These are phyloP conservation scores for Coniochaeta sp. DNA, from an alignment of 2,329 filamentous ascomycete species.

Conservation along the genomic window DNA sequence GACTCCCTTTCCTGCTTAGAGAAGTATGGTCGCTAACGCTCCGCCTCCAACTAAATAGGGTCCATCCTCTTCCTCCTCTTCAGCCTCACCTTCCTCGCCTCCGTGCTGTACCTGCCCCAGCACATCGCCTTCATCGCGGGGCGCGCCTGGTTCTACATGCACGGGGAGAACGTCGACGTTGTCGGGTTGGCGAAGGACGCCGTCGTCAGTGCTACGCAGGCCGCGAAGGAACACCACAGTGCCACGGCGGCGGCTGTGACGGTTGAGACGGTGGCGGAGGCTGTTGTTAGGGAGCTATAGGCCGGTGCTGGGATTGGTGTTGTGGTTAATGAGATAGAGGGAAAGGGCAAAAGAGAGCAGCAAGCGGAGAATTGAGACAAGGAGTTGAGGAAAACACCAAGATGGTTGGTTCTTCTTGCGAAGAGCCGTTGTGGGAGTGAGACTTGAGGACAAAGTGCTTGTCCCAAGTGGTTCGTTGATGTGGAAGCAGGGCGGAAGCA, in stretches of 20 bases:
- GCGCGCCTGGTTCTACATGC: conserved; percentile 91
- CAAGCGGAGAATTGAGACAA: too few relatives aligned
- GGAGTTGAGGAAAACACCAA: too few relatives aligned
- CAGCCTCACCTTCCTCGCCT: conserved; percentile 78
- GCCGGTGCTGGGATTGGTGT: too few relatives aligned
- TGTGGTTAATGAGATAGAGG: too few relatives aligned
- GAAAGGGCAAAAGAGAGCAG: too few relatives aligned
- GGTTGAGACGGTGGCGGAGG: background rate
- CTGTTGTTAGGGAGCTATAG: conserved; percentile 30
- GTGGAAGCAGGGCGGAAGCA: too few relatives aligned
- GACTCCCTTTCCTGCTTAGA: too few relatives aligned
- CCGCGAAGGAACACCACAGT: conserved; percentile 19
- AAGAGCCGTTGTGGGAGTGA: too few relatives aligned
- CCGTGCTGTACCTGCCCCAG: conserved; percentile 86
- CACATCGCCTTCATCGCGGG: conserved; percentile 77
- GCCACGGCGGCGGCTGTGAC: conserved; percentile 16
- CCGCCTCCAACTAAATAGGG: conserved; percentile 52
- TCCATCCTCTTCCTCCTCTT: conserved; percentile 86
- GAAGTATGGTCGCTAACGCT: too few relatives aligned
- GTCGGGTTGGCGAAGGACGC: conserved; percentile 27
- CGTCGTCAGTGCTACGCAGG: conserved; percentile 25
- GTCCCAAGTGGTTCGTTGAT: too few relatives aligned
- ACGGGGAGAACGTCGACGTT: conserved; percentile 53
- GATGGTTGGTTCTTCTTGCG: too few relatives aligned
- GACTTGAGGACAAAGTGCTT: too few relatives aligned